These are phyloP conservation scores for Sungouiella thailandica DNA, from an alignment of 805 yeast genomes.

Conservation along the genomic window DNA sequence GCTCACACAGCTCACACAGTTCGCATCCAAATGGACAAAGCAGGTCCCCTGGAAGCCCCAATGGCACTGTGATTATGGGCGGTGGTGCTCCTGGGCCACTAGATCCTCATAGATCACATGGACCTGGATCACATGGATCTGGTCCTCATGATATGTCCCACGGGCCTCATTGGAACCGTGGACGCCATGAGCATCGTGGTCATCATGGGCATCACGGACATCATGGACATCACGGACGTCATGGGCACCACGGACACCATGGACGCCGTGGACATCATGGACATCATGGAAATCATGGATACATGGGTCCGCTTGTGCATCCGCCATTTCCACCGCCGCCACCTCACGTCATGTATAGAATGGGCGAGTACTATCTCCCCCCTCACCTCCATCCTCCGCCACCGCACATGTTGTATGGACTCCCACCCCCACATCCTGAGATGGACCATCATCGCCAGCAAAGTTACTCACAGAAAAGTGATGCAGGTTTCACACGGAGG, in stretches of 20 bases:
- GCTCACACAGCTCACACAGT: too few species aligned
- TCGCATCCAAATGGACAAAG: too few species aligned
- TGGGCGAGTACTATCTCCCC: background rate
- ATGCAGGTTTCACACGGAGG: too few species aligned
- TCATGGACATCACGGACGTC: too few species aligned
- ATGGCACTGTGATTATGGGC: too few species aligned
- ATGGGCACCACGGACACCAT: slow-evolving; percentile 5
- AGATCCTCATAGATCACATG: slow-evolving; percentile 3
- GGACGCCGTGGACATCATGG: too few species aligned
- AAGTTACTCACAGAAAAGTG: too few species aligned
- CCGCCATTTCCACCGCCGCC: background rate
- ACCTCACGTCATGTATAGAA: background rate
- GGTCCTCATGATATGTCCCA: slow-evolving; percentile 1
- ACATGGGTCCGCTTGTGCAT: slow-evolving; percentile 1
- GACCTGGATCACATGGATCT: too few species aligned
- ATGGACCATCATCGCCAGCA: background rate
- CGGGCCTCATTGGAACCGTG: background rate
- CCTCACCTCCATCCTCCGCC: slow-evolving; percentile 1
- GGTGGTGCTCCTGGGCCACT: too few species aligned
- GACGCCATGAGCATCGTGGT: too few species aligned
- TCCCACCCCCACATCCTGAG: background rate
- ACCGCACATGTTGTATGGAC: background rate
- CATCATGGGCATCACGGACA: slow-evolving; percentile 4
- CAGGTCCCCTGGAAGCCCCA: too few species aligned
- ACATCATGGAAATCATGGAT: too few species aligned